These are phyloP conservation scores for Amylocystis lapponica DNA, from an alignment of 768 basidiomycete genomes.

Conservation along the genomic window DNA sequence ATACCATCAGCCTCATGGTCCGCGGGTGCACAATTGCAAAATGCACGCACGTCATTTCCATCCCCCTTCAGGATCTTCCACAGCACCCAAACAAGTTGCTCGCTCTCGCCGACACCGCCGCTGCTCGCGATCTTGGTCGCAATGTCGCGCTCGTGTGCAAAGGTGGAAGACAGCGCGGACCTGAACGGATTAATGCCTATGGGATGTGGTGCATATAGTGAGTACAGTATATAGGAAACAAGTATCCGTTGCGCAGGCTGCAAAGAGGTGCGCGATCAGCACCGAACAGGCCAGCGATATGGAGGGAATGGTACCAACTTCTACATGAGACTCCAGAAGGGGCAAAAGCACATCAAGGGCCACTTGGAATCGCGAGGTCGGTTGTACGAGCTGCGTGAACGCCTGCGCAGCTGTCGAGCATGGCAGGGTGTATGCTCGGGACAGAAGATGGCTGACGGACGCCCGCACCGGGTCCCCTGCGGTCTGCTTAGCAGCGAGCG, in stretches of 20 bases:
- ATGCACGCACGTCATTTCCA: conserved; percentile 62
- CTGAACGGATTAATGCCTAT: conserved; percentile 80
- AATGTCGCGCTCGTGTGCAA: conserved; percentile 59
- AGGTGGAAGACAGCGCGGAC: conserved; percentile 61
- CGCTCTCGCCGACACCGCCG: conserved; percentile 51
- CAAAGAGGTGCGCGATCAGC: neutral
- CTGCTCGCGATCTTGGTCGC: conserved; percentile 46
- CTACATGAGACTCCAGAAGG: conserved; percentile 50
- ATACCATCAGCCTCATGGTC: neutral
- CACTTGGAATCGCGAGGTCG: conserved; percentile 74
- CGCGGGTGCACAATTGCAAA: conserved; percentile 7
- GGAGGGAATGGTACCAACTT: conserved; percentile 41
- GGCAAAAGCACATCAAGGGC: conserved; percentile 79
- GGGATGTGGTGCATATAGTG: conserved; percentile 75
- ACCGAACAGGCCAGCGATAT: neutral
- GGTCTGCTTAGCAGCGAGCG: conserved; percentile 19
- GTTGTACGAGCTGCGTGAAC: conserved; percentile 70
- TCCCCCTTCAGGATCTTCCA: conserved; percentile 85
- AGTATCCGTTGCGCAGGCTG: conserved; percentile 72
- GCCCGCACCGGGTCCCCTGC: conserved; percentile 46
- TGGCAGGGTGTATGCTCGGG: conserved; percentile 60
- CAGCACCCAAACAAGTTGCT: conserved; percentile 80
- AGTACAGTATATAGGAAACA: conserved; percentile 74
- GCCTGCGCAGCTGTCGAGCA: conserved; percentile 76
- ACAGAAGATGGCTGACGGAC: conserved; percentile 63